Conservation (phyloP, 1,284 basidiomycete genomes). For the Malassezia dermatis region DNA sequence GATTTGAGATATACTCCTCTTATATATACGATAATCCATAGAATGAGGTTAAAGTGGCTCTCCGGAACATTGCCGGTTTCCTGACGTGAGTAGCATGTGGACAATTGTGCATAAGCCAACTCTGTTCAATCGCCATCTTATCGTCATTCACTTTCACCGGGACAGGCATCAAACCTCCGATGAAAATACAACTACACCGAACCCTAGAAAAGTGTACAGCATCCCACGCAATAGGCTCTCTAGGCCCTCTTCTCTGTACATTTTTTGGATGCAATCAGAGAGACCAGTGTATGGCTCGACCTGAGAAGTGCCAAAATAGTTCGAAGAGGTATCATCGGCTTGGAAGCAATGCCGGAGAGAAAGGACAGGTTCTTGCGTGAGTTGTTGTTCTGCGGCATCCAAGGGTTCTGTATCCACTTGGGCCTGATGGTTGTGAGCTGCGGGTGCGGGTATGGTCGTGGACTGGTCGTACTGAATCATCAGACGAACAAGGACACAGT, state of each 20-base stretch:
- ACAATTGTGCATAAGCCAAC: background rate
- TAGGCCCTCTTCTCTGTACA: slow-evolving; percentile 42
- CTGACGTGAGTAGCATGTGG: background rate
- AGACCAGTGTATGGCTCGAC: slow-evolving; percentile 37
- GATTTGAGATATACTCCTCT: background rate
- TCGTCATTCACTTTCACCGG: background rate
- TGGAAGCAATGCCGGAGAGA: slow-evolving; percentile 42
- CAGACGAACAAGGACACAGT: slow-evolving; percentile 39
- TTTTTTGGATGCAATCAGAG: slow-evolving; percentile 41
- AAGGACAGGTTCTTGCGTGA: slow-evolving; percentile 35
- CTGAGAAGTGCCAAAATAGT: slow-evolving; percentile 38
- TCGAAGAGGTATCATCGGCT: slow-evolving; percentile 19
- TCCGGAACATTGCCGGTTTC: background rate
- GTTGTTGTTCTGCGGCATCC: slow-evolving; percentile 1
- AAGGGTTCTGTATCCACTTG: slow-evolving; percentile 30
- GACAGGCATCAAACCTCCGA: background rate
- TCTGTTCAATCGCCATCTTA: background rate
- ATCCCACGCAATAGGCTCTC: slow-evolving; percentile 41
- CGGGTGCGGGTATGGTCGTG: slow-evolving; percentile 11
- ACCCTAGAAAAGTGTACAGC: slow-evolving; percentile 34
- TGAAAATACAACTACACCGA: background rate
- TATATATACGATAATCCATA: background rate
- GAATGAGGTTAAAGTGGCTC: background rate
- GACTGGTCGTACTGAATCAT: slow-evolving; percentile 29
- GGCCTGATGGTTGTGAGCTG: slow-evolving; percentile 36